phyloP scores from a whole-genome alignment of 768 basidiomycete species.

The Dacryopinax spathularia region DNA sequence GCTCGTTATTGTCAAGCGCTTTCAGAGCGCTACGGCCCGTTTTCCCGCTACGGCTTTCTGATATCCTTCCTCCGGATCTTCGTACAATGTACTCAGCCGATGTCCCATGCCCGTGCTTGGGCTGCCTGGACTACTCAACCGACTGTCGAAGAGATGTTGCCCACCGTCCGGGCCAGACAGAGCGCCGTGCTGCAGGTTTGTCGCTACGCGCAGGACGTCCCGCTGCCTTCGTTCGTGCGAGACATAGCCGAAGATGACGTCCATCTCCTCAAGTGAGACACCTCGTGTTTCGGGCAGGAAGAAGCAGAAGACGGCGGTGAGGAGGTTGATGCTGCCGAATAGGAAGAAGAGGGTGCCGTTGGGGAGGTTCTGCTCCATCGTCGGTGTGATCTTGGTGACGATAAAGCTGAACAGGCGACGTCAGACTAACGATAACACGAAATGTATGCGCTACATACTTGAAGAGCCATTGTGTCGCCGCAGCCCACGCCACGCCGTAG shows the following conservation, averaged over 20 bases:
- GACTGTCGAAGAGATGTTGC: background rate
- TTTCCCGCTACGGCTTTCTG: too few species aligned
- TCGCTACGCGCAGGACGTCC: conserved; percentile 26
- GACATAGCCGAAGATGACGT: conserved; percentile 45
- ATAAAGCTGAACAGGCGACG: conserved; percentile 37
- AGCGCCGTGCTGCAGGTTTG: background rate
- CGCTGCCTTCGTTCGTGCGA: conserved; percentile 38
- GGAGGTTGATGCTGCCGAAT: conserved; percentile 61
- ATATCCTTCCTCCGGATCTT: background rate
- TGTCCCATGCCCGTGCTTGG: background rate
- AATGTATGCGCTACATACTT: background rate
- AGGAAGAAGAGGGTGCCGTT: conserved; percentile 65
- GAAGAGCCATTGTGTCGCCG: conserved; percentile 71
- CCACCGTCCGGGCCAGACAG: background rate
- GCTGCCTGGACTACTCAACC: background rate
- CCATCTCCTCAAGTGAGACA: conserved; percentile 38
- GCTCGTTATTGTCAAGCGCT: too few species aligned
- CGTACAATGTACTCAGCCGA: background rate
- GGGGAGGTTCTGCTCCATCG: conserved; percentile 37
- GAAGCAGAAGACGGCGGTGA: conserved; percentile 56
- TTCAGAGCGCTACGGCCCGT: background rate
- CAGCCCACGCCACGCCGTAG: conserved; percentile 61
- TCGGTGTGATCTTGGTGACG: conserved; percentile 58
- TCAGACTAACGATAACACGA: background rate
- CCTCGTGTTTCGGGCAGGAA: conserved; percentile 35